Percentiles rank a stretch among this genome's conserved stretches.
Evolutionary conservation across 2,329 filamentous ascomycete genomes (phyloP).

Genomic region (Pseudogymnoascus sp.): DNA sequence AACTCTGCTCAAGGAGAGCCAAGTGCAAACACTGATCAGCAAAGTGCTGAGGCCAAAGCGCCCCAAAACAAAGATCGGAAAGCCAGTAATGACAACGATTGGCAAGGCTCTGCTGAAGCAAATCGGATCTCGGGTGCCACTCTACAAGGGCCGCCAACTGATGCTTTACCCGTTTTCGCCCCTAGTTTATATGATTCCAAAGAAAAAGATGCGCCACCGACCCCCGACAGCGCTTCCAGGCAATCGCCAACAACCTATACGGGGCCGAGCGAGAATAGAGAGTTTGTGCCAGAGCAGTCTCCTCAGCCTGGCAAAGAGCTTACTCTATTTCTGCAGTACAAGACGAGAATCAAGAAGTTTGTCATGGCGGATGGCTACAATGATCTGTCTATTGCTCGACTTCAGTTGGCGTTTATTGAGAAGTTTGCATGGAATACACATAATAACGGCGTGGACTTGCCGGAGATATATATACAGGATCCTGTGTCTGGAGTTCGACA

Average conservation of each 20-base stretch:
- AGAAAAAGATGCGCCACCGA: slow-evolving; percentile 14
- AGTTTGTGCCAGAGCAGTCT: slow-evolving; percentile 53
- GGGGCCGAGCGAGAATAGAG: slow-evolving; percentile 31
- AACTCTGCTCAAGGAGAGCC: slow-evolving; percentile 27
- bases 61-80: slow-evolving; percentile 46
- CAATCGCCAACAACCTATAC: slow-evolving; percentile 8
- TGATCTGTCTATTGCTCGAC: slow-evolving; percentile 74
- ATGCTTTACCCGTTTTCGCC: slow-evolving; percentile 34
- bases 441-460: slow-evolving; percentile 82
- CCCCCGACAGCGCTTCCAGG: slow-evolving; percentile 12
- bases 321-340: slow-evolving; percentile 92
- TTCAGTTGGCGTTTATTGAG: slow-evolving; percentile 95
- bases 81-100: neutral
- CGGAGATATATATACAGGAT: slow-evolving; percentile 97
- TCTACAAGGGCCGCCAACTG: slow-evolving; percentile 48
- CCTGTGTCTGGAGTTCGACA: slow-evolving; percentile 92
- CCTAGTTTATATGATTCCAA: slow-evolving; percentile 11
- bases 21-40: slow-evolving; percentile 28
- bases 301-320: slow-evolving; percentile 75
- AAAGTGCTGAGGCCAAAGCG: slow-evolving; percentile 36
- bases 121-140: slow-evolving; percentile 42
- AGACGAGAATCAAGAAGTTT: slow-evolving; percentile 94
- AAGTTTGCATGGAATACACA: slow-evolving; percentile 99
- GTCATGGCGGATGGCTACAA: slow-evolving; percentile 76
- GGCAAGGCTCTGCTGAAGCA: neutral